Evolutionary conservation across 805 yeast genomes (phyloP).

Genomic region (Metschnikowia shivogae): DNA sequence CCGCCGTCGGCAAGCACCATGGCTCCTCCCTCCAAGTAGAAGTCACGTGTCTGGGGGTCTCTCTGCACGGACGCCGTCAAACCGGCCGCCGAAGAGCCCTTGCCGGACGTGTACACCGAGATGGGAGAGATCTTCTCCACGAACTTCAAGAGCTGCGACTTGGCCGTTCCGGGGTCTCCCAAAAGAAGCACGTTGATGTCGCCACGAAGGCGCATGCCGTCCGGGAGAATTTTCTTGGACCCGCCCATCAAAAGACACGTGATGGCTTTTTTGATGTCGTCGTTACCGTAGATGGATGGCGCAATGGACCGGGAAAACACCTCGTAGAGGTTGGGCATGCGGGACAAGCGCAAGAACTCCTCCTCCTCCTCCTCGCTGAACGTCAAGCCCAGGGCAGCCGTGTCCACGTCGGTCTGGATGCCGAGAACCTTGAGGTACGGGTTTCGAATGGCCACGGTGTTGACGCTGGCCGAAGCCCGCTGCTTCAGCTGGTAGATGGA

Average conservation of each 20-base stretch:
- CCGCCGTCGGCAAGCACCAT: constrained; percentile 99
- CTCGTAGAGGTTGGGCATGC: constrained; percentile 82
- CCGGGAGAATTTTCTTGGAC: constrained; percentile 85
- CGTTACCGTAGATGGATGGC: constrained; percentile 93
- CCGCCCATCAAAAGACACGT: constrained; percentile 94
- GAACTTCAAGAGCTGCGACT: constrained; percentile 90
- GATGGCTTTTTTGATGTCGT: constrained; percentile 89
- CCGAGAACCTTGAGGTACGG: constrained; percentile 89
- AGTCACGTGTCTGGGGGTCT: constrained; percentile 82
- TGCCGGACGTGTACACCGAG: constrained; percentile 95
- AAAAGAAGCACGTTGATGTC: constrained; percentile 88
- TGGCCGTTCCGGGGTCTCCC: constrained; percentile 99
- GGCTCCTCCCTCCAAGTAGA: constrained; percentile 98
- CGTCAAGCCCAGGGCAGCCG: constrained; percentile 51
- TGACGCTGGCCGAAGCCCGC: constrained; percentile 30
- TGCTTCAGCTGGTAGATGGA: constrained; percentile 77
- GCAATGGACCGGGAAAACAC: constrained; percentile 87
- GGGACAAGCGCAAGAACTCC: constrained; percentile 73
- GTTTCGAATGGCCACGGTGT: constrained; percentile 84
- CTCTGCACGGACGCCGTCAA: constrained; percentile 96
- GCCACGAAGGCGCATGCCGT: constrained; percentile 95
- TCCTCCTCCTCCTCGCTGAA: constrained; percentile 94
- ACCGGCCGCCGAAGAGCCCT: constrained; percentile 99
- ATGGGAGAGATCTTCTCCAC: constrained; percentile 95
- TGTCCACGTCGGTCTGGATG: constrained; percentile 76